These are phyloP conservation scores for Aphanomyces cochlioides DNA, from an alignment of 352 stramenopile genomes.

Conservation along the genomic window DNA sequence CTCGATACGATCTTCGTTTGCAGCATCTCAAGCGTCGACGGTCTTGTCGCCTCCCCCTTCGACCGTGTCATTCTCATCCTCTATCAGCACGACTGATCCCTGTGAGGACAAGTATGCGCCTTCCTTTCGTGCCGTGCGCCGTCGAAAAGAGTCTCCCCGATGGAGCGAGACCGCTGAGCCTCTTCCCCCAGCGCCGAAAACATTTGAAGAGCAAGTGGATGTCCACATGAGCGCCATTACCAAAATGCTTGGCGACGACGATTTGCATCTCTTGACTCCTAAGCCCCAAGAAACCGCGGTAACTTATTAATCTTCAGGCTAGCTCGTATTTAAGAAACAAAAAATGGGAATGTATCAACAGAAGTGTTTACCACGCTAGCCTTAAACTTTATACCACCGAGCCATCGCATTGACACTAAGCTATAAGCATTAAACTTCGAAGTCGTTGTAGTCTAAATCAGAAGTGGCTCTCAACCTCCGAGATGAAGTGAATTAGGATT, in stretches of 20 bases:
- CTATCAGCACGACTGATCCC: too few relatives aligned
- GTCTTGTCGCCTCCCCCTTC: background rate
- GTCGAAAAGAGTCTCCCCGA: too few relatives aligned
- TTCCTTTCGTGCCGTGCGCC: too few relatives aligned
- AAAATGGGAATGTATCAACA: too few relatives aligned
- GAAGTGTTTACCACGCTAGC: too few relatives aligned
- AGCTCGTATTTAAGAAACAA: background rate
- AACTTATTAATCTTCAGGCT: background rate
- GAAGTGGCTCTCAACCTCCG: too few relatives aligned
- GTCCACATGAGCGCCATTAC: conserved; percentile 10
- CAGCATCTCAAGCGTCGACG: background rate
- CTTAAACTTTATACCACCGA: too few relatives aligned
- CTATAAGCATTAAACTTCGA: too few relatives aligned
- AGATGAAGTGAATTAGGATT: too few relatives aligned
- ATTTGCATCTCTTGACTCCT: conserved; percentile 5
- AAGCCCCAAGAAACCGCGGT: background rate
- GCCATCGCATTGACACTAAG: too few relatives aligned
- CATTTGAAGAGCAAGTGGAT: background rate
- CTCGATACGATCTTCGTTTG: background rate
- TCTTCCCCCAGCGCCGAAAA: background rate
- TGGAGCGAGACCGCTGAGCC: background rate
- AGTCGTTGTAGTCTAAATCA: too few relatives aligned
- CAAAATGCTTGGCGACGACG: conserved; percentile 9
- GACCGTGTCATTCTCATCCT: background rate
- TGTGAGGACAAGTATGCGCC: too few relatives aligned